phyloP scores from a whole-genome alignment of 108 stramenopile genomes.

The Cyclotella distinguenda region DNA sequence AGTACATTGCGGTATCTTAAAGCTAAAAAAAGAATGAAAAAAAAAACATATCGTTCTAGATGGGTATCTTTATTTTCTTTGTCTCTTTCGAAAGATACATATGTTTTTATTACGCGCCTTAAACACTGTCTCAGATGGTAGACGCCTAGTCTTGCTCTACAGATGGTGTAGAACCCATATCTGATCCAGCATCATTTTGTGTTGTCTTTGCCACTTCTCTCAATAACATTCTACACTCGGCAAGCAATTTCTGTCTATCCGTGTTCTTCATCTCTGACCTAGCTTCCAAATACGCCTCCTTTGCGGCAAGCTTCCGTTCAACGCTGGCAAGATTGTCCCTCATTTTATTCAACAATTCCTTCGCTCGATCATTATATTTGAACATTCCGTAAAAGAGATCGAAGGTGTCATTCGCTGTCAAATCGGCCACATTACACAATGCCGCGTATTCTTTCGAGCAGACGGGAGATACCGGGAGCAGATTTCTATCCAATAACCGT shows the following conservation, averaged over 20 bases:
- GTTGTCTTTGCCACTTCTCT: conserved; percentile 70
- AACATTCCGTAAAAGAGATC: conserved; percentile 96
- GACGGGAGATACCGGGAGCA: conserved; percentile 88
- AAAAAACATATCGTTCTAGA: no score
- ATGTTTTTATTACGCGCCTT: no score
- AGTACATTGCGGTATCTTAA: no score
- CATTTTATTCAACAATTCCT: conserved; percentile 67
- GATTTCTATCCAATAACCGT: conserved; percentile 80
- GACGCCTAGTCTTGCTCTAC: no score
- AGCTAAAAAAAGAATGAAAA: no score
- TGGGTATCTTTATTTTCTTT: no score
- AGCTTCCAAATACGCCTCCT: conserved; percentile 92
- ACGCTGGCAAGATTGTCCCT: conserved; percentile 89
- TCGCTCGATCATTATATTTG: conserved; percentile 87
- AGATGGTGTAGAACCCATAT: no score
- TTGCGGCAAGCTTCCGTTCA: conserved; percentile 91
- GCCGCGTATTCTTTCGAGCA: conserved; percentile 90
- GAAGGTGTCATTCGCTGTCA: conserved; percentile 87
- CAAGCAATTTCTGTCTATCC: conserved; percentile 86
- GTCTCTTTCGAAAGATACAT: no score
- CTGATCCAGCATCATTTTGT: no score
- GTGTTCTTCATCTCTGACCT: conserved; percentile 87
- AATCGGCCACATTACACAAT: conserved; percentile 87
- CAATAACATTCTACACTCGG: conserved; percentile 83
- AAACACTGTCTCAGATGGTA: no score